Evolutionary conservation across 371 early-diverging fungal species (phyloP), one percentile per base, ranked within the genome.

Genomic region (Saksenaea vasiformis): DNA sequence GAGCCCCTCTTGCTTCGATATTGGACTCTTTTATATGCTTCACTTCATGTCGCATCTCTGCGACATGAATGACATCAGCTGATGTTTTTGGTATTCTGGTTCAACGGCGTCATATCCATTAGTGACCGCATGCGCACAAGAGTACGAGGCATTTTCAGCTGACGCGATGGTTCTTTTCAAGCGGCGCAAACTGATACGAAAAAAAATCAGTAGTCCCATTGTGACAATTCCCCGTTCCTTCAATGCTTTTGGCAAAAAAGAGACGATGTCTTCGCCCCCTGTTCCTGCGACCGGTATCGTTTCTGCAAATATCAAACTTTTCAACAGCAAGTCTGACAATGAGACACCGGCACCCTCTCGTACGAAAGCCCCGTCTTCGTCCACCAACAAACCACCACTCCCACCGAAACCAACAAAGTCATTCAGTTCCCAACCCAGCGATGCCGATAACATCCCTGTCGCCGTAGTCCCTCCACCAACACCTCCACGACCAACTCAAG

Each of bases 221-320:
- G 31, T 31, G 31, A 31, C 31, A 31, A 31, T 31, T 31, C 31
- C 31, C 31, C 17, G 17, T n/a, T 41, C 43, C 43, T 17, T 14
- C 17, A 41, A 41, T 41, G 43, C 43, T 14, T 41, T 41, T 41
- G 43, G 54, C 35, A 54, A 36, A 37, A 37, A 54, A 17, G 35
- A 38, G 24, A 60, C 34, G 36, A 64, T 64, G 64, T 64, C 64
- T 35, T 65, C 69, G 47, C 62, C 69, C 36, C 28, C 67, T 22
- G 59, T 65, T 53, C 62, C 67, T 34, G 57, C 68, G 41, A 61
- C 69, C 31, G 62, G 69, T 43, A 69, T 69, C 37, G 69, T 69
- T n/a, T 69, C 69, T 57, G 69, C 69, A 58, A 69, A 69, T 39
- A 69, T 69, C 60, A 64, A 65, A 28, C 58, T 69, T 26, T 69